Base-by-base conservation (phyloP, 805 yeast genomes). In the Myxozyma geophila region DNA sequence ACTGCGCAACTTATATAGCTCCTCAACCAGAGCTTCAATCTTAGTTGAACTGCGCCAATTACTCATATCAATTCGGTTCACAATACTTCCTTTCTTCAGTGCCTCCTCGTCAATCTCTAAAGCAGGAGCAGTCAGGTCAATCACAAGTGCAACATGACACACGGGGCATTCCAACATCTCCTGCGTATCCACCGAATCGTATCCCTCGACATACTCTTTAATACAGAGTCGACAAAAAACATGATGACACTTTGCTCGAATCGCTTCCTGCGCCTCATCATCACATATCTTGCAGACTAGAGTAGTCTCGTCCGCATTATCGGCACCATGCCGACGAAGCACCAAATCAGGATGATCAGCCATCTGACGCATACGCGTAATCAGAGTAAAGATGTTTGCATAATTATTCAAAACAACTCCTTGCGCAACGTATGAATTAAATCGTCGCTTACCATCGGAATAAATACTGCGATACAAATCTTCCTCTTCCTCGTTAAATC, bases 311-410 rank as follows among this genome's bases (percentile, higher is more conserved):
- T 71, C 75, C 8, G 60, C 70, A 64, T 76, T 68, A 5, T 72
- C 70, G 10, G 77, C 72, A 2, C 83, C 83, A 37, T 87, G 82
- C 58, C 92, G 81, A 69, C 92, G 86, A 73, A 95, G 79, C 0
- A 95, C 98, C 67, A 95, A 79, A 77, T 95, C 99, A 0, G 99
- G 99, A 76, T 95, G 99, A 75, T 95, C 99, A 0, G 99, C 98
- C 70, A 95, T 80, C 76, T 95, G 99, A 71, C 99, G 85, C 99
- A 95, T 96, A 71, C 99, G 81, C 0, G 99, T 95, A 72, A 95
- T 92, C 61, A 95, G 81, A 0, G 98, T 92, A 78, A 95, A 95
- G 72, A 95, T 95, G 72, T 95, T 95, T 52, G 99, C 99, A 77
- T 95, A 95, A 75, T 95, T 95, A 77, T 95, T 95, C 63, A 95